Base-by-base conservation (phyloP, 176 grass and related monocot genomes). In the Chrysopogon serrulatus region DNA sequence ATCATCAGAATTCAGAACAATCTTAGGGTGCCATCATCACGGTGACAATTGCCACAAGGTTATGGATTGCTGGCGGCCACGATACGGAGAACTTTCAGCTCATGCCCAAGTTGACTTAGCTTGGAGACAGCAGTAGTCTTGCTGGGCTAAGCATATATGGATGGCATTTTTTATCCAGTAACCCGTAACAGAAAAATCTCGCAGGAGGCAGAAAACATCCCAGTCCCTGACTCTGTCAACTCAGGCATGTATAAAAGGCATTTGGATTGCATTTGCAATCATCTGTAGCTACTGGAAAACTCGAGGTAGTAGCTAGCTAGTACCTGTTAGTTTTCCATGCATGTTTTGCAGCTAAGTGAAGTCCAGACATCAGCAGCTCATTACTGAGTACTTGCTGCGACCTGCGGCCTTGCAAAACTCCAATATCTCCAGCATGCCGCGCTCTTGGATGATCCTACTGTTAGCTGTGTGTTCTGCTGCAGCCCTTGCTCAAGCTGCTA, bases 401-500 rank as follows among this genome's bases (percentile, higher is more conserved):
- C n/a, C n/a, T n/a, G n/a, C 21, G 5, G 40, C 60, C 69, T 43
- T 64, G 54, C 4, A 35, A 36, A 36, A 10, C 51, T 12, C 19
- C 10, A 43, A 13, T 62, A n/a, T 32, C 39, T 63, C 32, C 65
- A 31, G 13, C 39, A 91, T 94, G 88, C 35, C 17, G 31, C 17
- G 34, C 30, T 77, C 24, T 54, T 72, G 70, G 75, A 64, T 84
- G 64, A 40, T 86, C 31, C 67, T 88, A 10, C 51, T 41, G 71
- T 81, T 86, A 65, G 42, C 60, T 72, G 18, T 88, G 32, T 54
- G 35, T 64, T 78, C 79, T 31, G 18, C 79, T 34, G 78, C 60
- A 78, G 72, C 21, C 23, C 23, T 56, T 66, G 87, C 80, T 21
- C 76, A 90, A 82, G 79, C 85, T 59, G 86, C 75, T 16, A 59